phyloP scores from a whole-genome alignment of 2,329 filamentous ascomycete species.

The Purpureocillium lavendulum region DNA sequence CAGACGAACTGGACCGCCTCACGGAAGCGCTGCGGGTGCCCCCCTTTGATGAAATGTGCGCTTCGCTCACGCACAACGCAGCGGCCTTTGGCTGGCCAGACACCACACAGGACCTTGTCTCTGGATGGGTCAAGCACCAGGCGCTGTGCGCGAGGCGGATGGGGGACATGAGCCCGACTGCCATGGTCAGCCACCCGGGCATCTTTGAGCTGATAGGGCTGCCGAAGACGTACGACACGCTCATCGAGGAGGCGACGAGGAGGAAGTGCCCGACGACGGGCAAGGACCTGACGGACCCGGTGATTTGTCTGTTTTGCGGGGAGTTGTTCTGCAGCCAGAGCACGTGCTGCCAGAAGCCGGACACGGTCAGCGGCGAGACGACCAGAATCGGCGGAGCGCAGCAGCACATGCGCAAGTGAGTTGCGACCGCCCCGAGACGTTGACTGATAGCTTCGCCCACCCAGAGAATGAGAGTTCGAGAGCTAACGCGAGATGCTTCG shows the following conservation, averaged over 20 bases:
- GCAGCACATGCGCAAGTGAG: constrained; percentile 80
- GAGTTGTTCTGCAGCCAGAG: constrained; percentile 96
- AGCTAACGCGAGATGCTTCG: not conserved
- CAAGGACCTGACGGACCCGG: constrained; percentile 84
- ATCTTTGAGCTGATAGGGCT: constrained; percentile 93
- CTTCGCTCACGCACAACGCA: constrained; percentile 40
- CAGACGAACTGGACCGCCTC: constrained; percentile 74
- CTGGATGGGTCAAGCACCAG: constrained; percentile 69
- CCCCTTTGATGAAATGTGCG: constrained; percentile 70
- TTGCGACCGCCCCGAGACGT: constrained; percentile 11
- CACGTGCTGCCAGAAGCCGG: constrained; percentile 74
- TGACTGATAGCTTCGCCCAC: not conserved
- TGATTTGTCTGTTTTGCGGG: constrained; percentile 88
- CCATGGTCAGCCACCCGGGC: constrained; percentile 65
- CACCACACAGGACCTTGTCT: constrained; percentile 35
- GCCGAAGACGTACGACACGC: constrained; percentile 81
- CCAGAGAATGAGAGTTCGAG: not conserved
- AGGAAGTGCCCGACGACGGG: constrained; percentile 80
- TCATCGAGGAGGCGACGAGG: constrained; percentile 86
- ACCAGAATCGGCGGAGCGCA: constrained; percentile 71
- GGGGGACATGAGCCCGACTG: constrained; percentile 27
- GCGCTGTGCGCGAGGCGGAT: constrained; percentile 27
- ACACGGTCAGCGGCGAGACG: constrained; percentile 31
- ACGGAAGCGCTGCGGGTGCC: constrained; percentile 69
- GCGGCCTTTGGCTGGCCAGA: constrained; percentile 40